Evolutionary conservation across 306 rosid genomes (phyloP).

Genomic region (Cicer yamashitae): DNA sequence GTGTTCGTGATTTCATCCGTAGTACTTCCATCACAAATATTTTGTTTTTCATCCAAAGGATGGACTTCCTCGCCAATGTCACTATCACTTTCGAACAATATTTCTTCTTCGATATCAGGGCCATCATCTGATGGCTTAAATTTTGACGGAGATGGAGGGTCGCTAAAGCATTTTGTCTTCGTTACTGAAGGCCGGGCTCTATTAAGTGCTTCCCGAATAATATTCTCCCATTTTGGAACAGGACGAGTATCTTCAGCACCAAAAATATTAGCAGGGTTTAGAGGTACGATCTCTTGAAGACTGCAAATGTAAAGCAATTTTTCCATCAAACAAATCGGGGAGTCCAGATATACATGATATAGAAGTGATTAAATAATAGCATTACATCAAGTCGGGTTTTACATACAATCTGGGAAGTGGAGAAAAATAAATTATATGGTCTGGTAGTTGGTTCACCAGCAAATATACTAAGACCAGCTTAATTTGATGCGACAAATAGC

Average conservation of each 20-base stretch:
- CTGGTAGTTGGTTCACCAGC: background rate
- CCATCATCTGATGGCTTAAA: slow-evolving; percentile 73
- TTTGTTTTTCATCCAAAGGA: slow-evolving; percentile 70
- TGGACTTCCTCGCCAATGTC: slow-evolving; percentile 89
- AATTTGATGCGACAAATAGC: slow-evolving; percentile 19
- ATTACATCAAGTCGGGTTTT: background rate
- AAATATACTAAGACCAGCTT: slow-evolving; percentile 13
- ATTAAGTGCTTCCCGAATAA: slow-evolving; percentile 82
- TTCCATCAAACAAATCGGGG: slow-evolving; percentile 39
- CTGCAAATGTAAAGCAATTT: slow-evolving; percentile 55
- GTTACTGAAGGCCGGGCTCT: slow-evolving; percentile 57
- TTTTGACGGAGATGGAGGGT: slow-evolving; percentile 98
- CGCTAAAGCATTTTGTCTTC: slow-evolving; percentile 84
- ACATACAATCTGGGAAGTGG: background rate
- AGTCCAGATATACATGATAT: slow-evolving; percentile 33
- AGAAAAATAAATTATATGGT: slow-evolving; percentile 8
- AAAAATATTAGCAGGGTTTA: slow-evolving; percentile 89
- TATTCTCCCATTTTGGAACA: slow-evolving; percentile 81
- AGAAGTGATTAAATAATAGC: slow-evolving; percentile 32
- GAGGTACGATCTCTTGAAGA: slow-evolving; percentile 98
- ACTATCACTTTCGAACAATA: slow-evolving; percentile 77
- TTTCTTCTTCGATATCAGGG: slow-evolving; percentile 85
- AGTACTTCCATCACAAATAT: slow-evolving; percentile 47
- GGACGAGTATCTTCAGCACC: slow-evolving; percentile 95
- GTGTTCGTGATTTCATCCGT: slow-evolving; percentile 37